phyloP scores from a whole-genome alignment of 2,329 filamentous ascomycete species.

The Paramyrothecium sp. region DNA sequence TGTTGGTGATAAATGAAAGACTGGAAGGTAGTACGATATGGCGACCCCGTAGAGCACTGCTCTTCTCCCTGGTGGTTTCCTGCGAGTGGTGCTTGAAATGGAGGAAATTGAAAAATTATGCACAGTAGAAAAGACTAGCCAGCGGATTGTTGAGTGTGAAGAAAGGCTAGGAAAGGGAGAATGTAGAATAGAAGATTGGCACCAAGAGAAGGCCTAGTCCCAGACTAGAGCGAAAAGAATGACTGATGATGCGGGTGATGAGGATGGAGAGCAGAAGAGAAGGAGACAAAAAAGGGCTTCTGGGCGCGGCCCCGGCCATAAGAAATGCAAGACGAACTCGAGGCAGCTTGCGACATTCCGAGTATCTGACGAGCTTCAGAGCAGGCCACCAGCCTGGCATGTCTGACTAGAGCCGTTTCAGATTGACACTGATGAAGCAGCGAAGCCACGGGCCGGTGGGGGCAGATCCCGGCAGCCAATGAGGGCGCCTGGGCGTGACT shows the following conservation, averaged over 20 bases:
- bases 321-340: not conserved
- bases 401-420: slow-evolving; percentile 1
- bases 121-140: not conserved
- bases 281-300: not conserved
- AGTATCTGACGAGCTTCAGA: not conserved
- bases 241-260: not conserved
- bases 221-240: not conserved
- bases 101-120: not conserved
- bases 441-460: not conserved
- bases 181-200: not conserved
- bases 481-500: not conserved
- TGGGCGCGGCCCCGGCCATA: not conserved
- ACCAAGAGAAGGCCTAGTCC: not conserved
- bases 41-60: not conserved
- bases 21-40: not conserved
- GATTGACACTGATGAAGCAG: not conserved
- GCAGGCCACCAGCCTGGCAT: not conserved
- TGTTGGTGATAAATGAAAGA: not conserved
- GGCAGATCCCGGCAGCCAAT: not conserved
- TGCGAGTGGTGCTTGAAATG: not conserved
- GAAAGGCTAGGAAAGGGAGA: not conserved
- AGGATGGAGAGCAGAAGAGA: not conserved
- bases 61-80: not conserved
- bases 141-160: not conserved
- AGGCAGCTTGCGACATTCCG: not conserved